Evolutionary conservation across 2,329 filamentous ascomycete species (phyloP).

Genomic region (Lachnellula cervina): DNA sequence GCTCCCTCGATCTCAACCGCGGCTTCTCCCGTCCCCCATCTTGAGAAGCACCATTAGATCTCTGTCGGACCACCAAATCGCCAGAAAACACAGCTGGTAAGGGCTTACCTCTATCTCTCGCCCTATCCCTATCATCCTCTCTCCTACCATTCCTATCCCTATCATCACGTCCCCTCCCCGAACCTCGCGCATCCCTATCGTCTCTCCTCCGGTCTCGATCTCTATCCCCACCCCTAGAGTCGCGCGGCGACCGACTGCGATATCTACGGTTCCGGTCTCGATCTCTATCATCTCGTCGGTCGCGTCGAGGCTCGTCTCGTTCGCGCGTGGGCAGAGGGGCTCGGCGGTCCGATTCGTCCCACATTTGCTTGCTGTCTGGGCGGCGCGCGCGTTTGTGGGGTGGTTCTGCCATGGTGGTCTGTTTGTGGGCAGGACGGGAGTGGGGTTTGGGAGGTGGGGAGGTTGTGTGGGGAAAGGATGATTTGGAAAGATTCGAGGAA

Average conservation of each 20-base stretch:
- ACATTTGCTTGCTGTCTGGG: constrained; percentile 57
- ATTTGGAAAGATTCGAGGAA: too few relatives aligned
- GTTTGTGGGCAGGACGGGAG: neutral
- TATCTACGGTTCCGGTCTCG: constrained; percentile 35
- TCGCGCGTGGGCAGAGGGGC: constrained; percentile 31
- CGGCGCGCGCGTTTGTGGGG: constrained; percentile 44
- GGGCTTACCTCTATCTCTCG: constrained; percentile 17
- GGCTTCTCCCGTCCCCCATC: constrained; percentile 20
- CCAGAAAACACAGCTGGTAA: neutral
- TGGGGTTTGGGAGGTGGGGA: too few relatives aligned
- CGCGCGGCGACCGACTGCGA: constrained; percentile 27
- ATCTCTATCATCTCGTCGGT: constrained; percentile 32
- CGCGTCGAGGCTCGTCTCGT: constrained; percentile 29
- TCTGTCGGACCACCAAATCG: constrained; percentile 1
- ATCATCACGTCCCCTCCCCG: constrained; percentile 19
- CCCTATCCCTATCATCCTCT: constrained; percentile 14
- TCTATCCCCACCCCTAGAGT: constrained; percentile 30
- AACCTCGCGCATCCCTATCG: constrained; percentile 29
- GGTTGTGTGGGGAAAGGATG: too few relatives aligned
- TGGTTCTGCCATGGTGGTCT: constrained; percentile 44
- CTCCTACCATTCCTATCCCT: constrained; percentile 13
- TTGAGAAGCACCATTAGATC: constrained; percentile 16
- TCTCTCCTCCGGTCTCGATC: constrained; percentile 36
- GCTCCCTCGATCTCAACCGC: constrained; percentile 13
- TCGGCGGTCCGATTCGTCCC: constrained; percentile 46